A percentile compares a stretch with the other conserved stretches of the same genome.
Conservation (phyloP, 106 monocot species). For the Narthecium ossifragum region DNA sequence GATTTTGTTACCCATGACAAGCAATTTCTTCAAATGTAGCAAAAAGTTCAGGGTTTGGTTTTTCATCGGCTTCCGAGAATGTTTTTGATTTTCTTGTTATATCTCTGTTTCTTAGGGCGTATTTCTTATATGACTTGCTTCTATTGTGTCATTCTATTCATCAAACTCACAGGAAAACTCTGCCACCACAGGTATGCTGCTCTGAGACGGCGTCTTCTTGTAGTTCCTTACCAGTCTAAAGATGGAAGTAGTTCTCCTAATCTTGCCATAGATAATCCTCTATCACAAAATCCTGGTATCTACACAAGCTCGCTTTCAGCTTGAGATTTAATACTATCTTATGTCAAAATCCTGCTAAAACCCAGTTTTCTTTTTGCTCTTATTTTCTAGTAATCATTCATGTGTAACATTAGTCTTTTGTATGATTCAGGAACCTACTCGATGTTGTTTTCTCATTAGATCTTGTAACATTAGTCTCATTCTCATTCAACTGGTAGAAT, state of each 20-base stretch:
- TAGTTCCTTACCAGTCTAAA: constrained; percentile 22
- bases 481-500: too few relatives aligned
- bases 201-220: constrained; percentile 28
- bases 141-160: background rate
- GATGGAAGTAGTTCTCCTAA: constrained; percentile 21
- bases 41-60: background rate
- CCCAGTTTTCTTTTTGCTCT: background rate
- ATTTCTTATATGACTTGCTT: background rate
- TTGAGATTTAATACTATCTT: background rate
- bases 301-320: background rate
- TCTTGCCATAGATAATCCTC: constrained; percentile 36
- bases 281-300: constrained; percentile 39
- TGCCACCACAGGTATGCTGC: constrained; percentile 28
- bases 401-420: too few relatives aligned
- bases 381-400: too few relatives aligned
- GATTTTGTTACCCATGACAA: too few relatives aligned
- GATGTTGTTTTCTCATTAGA: too few relatives aligned
- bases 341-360: background rate
- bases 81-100: background rate
- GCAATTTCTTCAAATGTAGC: too few relatives aligned
- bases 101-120: background rate
- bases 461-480: too few relatives aligned
- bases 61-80: too few relatives aligned
- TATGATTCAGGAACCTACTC: too few relatives aligned
- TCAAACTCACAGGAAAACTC: background rate